Evolutionary conservation across 2,329 filamentous ascomycete genomes (phyloP), one percentile per base, ranked within the genome.

Genomic region (Apiospora phragmitis): DNA sequence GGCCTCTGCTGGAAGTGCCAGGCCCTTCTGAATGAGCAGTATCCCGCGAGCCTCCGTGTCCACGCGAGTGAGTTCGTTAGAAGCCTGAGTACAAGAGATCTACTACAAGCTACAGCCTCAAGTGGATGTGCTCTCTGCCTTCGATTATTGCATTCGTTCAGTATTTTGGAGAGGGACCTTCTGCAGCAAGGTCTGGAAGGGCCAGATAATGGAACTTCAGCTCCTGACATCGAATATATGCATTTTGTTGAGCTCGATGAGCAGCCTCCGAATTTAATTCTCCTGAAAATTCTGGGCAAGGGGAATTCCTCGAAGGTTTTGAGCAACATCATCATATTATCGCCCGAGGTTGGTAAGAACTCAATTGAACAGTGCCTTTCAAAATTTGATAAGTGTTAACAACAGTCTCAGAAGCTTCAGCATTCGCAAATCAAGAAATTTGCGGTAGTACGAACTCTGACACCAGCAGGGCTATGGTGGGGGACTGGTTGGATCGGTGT

Each of bases 401-500:
- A 41, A 41, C 38, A 41, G 12, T 41, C 38, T 9, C 24, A 51
- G 14, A 0, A 14, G 12, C n/a, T 2, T 7, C 47, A 16, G 47
- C 12, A 29, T 51, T 5, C 5, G 47, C 24, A 29, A 51, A 51
- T 5, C 24, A 2, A 14, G 24, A 29, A 51, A 7, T 26, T 6
- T 4, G n/a, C 11, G 24, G 12, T 7, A 51, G 24, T 12, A 51
- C n/a, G 9, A 14, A 16, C 12, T 51, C 47, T 12, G 47, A 14
- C 9, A 6, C 47, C 5, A 29, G 47, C 47, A 51, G 47, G 24
- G n/a, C 47, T 1, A 26, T 51, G 3, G 47, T 1, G 4, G 11
- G 24, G 4, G 12, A 18, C 2, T 70, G 69, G 69, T 26, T 70
- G 42, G n/a, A 38, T 5, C 35, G 21, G 6, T 68, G 69, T 35